Base-by-base conservation (phyloP, 2,329 filamentous ascomycete genomes). In the Trichoderma atrobrunneum region DNA sequence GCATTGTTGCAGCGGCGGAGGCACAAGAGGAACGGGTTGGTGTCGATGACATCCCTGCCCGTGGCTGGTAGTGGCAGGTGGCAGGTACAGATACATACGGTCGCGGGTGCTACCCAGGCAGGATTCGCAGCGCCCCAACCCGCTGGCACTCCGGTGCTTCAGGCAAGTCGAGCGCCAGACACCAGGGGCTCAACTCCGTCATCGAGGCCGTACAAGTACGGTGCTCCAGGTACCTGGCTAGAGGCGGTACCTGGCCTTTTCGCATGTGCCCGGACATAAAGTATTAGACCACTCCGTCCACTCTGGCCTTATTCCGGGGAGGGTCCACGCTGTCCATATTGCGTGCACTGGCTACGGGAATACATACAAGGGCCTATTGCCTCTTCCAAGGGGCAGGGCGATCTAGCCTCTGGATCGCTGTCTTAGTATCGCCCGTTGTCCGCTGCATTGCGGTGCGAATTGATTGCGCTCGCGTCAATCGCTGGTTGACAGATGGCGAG, bases 331-430 rank as follows among this genome's bases (percentile, higher is more conserved):
- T 24, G 48, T 24, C 26, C 30, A 8, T 26, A 57, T 57, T 57
- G 54, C 54, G 60, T 39, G 36, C 61, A 28, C 36, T 51, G 43
- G n/a, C 43, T 21, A 51, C 51, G 54, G 65, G 60, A 43, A 39
- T 59, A 24, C 51, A 39, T 28, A 60, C 34, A 43, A 32, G 39
- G 26, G 36, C n/a, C 26, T 12, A 18, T 67, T 56, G 36, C n/a
- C 26, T 18, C 18, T 57, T 56, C 43, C 51, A 67, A 56, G 64
- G 64, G 64, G 32, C 16, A 51, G 39, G 66, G 66, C 54, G 66
- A 69, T 69, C 66, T 61, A 61, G 66, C 66, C 56, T 60, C 56
- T 69, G 66, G 66, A 69, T 69, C 66, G 66, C 66, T 48, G 56
- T 48, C 56, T 61, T 34, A 28, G 66, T 28, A 61, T 56, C 32